A percentile compares a stretch with the other conserved stretches of the same genome.
Conservation (phyloP, 2,329 filamentous ascomycete genomes). For the Fusarium algeriense region DNA sequence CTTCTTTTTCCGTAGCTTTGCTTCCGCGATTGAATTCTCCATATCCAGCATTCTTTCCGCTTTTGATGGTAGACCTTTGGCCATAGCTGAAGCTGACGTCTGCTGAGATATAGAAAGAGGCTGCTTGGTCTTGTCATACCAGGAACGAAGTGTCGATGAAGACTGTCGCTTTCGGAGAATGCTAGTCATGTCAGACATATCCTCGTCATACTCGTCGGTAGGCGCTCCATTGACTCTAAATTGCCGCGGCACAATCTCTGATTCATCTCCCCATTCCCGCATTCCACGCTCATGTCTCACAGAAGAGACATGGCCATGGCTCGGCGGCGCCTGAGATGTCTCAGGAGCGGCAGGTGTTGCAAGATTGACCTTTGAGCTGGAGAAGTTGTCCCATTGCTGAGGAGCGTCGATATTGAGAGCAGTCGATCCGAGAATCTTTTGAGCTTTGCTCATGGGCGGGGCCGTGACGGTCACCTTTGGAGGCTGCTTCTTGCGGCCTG, state of each 20-base stretch:
- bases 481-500: constrained; percentile 48
- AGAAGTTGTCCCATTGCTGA: constrained; percentile 38
- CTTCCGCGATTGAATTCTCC: constrained; percentile 49
- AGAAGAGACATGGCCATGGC: constrained; percentile 22
- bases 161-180: constrained; percentile 62
- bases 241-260: constrained; percentile 45
- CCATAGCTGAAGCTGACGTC: constrained; percentile 69
- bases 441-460: constrained; percentile 46
- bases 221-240: constrained; percentile 32
- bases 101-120: constrained; percentile 70
- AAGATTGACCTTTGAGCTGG: constrained; percentile 41
- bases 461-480: constrained; percentile 46
- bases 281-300: constrained; percentile 24
- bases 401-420: constrained; percentile 45
- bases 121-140: constrained; percentile 68
- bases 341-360: constrained; percentile 25
- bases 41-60: constrained; percentile 61
- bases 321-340: constrained; percentile 9
- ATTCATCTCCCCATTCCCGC: constrained; percentile 46
- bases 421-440: constrained; percentile 45
- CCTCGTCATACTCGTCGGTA: constrained; percentile 44
- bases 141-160: constrained; percentile 67
- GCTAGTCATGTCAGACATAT: constrained; percentile 58
- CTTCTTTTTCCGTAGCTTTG: constrained; percentile 54
- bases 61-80: constrained; percentile 65